A percentile compares a stretch with the other conserved stretches of the same genome.
Evolutionary conservation across 345 rosid species (phyloP).

Genomic region (Salix purpurea): DNA sequence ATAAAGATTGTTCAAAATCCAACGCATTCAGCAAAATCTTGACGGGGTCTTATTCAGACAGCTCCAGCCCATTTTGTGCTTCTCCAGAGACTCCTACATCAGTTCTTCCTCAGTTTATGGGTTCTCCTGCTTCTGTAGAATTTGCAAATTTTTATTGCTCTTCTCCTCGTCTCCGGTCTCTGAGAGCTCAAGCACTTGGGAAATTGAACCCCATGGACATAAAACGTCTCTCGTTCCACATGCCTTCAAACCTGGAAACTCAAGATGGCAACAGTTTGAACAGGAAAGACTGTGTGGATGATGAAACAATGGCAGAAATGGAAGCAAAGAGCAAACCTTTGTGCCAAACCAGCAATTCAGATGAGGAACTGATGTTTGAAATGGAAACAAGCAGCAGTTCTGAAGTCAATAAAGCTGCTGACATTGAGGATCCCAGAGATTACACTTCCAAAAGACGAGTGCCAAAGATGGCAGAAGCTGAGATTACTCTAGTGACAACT

Average conservation of each 20-base stretch:
- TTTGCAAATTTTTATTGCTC: constrained; percentile 17
- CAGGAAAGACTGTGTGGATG: constrained; percentile 20
- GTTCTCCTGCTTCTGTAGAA: constrained; percentile 9
- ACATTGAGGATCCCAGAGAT: constrained; percentile 9
- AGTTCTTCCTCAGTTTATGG: constrained; percentile 34
- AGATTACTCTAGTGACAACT: neutral
- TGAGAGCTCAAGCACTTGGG: constrained; percentile 64
- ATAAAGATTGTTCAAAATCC: constrained; percentile 24
- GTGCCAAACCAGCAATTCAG: neutral
- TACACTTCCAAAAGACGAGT: neutral
- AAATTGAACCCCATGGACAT: constrained; percentile 66
- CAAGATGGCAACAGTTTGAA: constrained; percentile 14
- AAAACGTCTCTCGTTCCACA: constrained; percentile 52
- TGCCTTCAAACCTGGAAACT: constrained; percentile 37
- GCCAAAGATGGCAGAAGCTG: neutral
- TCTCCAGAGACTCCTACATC: constrained; percentile 55
- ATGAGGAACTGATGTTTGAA: neutral
- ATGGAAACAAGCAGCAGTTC: neutral
- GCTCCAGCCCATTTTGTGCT: constrained; percentile 28
- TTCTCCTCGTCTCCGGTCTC: constrained; percentile 34
- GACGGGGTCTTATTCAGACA: constrained; percentile 36
- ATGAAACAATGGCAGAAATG: constrained; percentile 17
- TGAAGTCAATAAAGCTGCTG: constrained; percentile 16
- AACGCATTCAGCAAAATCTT: constrained; percentile 25
- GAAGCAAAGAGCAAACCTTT: constrained; percentile 13